Conservation (phyloP, 1,284 basidiomycete genomes). For the Marasmius sp. region DNA sequence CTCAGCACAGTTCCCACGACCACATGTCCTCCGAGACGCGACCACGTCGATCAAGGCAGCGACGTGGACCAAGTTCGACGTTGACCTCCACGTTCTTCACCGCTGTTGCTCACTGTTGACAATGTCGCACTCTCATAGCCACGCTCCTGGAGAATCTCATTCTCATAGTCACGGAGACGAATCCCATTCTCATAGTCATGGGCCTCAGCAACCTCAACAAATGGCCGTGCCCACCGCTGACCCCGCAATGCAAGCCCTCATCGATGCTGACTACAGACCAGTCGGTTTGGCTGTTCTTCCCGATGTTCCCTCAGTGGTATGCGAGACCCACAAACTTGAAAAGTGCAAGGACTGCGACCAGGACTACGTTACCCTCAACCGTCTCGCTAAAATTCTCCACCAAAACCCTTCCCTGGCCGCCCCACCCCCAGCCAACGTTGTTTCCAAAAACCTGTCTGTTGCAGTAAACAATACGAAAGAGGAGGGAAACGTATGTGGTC, state of each 20-base stretch:
- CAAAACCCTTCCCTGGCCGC: constrained; percentile 73
- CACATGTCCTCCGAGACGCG: background rate
- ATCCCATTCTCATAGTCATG: constrained; percentile 28
- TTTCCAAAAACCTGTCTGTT: constrained; percentile 73
- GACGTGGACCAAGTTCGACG: background rate
- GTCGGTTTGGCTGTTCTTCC: constrained; percentile 56
- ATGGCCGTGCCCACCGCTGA: constrained; percentile 53
- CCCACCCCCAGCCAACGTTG: constrained; percentile 79
- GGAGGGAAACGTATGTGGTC: constrained; percentile 76
- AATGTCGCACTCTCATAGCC: constrained; percentile 24
- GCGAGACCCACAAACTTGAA: constrained; percentile 62
- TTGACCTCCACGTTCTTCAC: background rate
- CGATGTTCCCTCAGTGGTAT: constrained; percentile 53
- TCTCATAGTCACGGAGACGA: constrained; percentile 32
- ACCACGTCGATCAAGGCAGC: background rate
- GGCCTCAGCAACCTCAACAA: constrained; percentile 37
- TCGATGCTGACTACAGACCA: constrained; percentile 70
- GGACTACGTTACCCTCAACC: constrained; percentile 73
- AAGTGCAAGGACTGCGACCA: constrained; percentile 70
- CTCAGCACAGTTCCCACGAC: background rate
- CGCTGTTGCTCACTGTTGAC: background rate
- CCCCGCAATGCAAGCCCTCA: constrained; percentile 69
- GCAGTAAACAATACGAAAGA: constrained; percentile 81
- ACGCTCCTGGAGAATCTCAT: constrained; percentile 26
- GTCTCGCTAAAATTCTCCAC: constrained; percentile 69